Percentiles rank a stretch among this genome's conserved stretches.
Evolutionary conservation across 768 basidiomycete species (phyloP).

Genomic region (Ramaria sp.): DNA sequence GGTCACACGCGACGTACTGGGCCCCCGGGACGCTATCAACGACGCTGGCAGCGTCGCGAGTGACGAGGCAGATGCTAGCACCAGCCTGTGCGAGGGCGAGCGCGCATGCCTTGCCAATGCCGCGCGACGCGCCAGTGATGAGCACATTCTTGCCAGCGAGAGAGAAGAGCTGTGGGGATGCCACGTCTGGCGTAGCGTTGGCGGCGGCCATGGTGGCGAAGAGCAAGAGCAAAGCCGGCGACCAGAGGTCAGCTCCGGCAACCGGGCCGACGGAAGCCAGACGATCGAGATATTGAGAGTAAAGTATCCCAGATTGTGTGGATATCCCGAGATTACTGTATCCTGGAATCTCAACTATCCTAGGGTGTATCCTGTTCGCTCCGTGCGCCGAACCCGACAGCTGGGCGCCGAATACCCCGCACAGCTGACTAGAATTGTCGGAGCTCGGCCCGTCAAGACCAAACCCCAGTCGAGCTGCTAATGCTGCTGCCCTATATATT

Average conservation of each 20-base stretch:
- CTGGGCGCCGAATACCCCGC: background rate
- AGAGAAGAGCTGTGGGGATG: conserved; percentile 51
- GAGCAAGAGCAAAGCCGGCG: too few relatives aligned
- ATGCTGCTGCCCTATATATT: background rate
- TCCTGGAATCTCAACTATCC: too few relatives aligned
- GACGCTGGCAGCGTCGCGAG: conserved; percentile 31
- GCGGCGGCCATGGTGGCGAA: background rate
- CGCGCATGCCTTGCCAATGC: conserved; percentile 52
- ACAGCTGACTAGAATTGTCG: background rate
- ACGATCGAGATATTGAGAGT: too few relatives aligned
- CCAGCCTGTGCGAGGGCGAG: conserved; percentile 46
- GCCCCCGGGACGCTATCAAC: conserved; percentile 24
- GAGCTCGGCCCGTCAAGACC: background rate
- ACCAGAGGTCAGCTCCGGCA: too few relatives aligned
- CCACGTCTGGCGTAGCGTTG: conserved; percentile 14
- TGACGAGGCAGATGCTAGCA: conserved; percentile 37
- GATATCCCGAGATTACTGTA: too few relatives aligned
- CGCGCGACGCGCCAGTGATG: conserved; percentile 73
- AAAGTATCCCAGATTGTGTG: too few relatives aligned
- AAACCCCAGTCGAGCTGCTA: background rate
- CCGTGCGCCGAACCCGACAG: background rate
- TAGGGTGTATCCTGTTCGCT: background rate
- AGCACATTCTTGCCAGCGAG: conserved; percentile 59
- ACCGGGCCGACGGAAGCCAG: too few relatives aligned
- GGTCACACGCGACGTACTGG: conserved; percentile 45